Evolutionary conservation across 1,139 yeast genomes (phyloP).

Genomic region (Taiozyma sp.): DNA sequence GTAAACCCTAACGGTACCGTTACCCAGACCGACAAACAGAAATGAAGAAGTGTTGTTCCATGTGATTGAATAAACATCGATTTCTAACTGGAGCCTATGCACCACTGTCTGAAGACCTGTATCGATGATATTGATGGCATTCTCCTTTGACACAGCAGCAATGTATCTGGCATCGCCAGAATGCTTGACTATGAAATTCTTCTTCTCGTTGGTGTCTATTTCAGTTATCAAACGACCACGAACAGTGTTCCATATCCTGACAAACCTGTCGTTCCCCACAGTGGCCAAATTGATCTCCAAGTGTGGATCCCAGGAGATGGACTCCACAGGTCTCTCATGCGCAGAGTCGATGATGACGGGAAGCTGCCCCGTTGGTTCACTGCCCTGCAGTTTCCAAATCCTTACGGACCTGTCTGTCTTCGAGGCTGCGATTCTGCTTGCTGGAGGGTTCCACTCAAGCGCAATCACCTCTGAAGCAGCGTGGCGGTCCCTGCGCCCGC

Average conservation of each 20-base stretch:
- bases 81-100: constrained; percentile 10
- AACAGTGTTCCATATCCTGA: constrained; percentile 55
- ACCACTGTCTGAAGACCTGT: constrained; percentile 14
- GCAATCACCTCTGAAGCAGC: constrained; percentile 14
- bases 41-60: constrained; percentile 31
- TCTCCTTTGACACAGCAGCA: constrained; percentile 40
- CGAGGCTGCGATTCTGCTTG: constrained; percentile 40
- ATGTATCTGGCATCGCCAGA: constrained; percentile 52
- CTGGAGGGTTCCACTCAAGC: constrained; percentile 36
- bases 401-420: constrained; percentile 43
- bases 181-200: constrained; percentile 34
- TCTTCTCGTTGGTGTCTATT: constrained; percentile 30
- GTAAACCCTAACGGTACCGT: constrained; percentile 35
- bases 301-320: constrained; percentile 58
- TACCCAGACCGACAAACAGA: constrained; percentile 26
- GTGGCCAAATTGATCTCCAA: constrained; percentile 51
- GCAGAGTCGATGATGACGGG: constrained; percentile 40
- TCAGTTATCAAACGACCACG: constrained; percentile 36
- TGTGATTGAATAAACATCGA: constrained; percentile 14
- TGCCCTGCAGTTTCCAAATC: constrained; percentile 33
- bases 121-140: constrained; percentile 24
- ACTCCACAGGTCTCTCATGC: constrained; percentile 43
- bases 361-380: constrained; percentile 29
- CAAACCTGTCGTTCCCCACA: constrained; percentile 49
- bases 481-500: background rate